phyloP scores from a whole-genome alignment of 1,284 basidiomycete species.

The Puccinia triticina region DNA sequence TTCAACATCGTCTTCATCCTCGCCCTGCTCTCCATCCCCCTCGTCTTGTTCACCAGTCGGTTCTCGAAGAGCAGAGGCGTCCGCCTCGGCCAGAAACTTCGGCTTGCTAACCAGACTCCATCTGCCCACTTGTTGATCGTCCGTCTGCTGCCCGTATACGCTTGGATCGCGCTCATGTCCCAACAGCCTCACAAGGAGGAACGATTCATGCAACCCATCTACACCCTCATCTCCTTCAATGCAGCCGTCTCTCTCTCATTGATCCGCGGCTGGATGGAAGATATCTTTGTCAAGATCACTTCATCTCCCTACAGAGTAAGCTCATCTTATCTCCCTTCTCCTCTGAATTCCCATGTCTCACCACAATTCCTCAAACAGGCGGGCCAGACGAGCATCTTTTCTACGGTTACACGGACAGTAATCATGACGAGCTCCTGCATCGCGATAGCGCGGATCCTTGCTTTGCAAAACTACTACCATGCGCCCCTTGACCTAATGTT shows the following conservation, averaged over 20 bases:
- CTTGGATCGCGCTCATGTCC: slow-evolving; percentile 81
- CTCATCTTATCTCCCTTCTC: slow-evolving; percentile 50
- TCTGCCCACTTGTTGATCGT: slow-evolving; percentile 67
- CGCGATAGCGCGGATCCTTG: slow-evolving; percentile 77
- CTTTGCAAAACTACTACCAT: slow-evolving; percentile 85
- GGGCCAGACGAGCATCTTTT: slow-evolving; percentile 74
- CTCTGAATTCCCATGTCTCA: not conserved
- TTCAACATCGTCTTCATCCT: slow-evolving; percentile 85
- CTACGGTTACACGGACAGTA: slow-evolving; percentile 72
- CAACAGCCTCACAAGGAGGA: slow-evolving; percentile 94
- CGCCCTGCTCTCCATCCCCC: slow-evolving; percentile 77
- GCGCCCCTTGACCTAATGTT: slow-evolving; percentile 77
- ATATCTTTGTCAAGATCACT: slow-evolving; percentile 72
- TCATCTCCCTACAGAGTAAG: slow-evolving; percentile 79
- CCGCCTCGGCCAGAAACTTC: slow-evolving; percentile 53
- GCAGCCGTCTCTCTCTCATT: slow-evolving; percentile 83
- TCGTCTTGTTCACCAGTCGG: slow-evolving; percentile 73
- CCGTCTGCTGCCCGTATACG: slow-evolving; percentile 79
- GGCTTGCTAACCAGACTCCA: slow-evolving; percentile 53
- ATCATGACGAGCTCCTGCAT: slow-evolving; percentile 70
- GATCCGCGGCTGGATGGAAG: slow-evolving; percentile 80
- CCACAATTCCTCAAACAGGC: slow-evolving; percentile 66
- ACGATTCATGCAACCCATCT: slow-evolving; percentile 94
- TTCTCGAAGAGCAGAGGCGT: slow-evolving; percentile 79
- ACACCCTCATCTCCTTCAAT: slow-evolving; percentile 89